Evolutionary conservation across 2,329 filamentous ascomycete genomes (phyloP).

Genomic region (Colletotrichum cereale): DNA sequence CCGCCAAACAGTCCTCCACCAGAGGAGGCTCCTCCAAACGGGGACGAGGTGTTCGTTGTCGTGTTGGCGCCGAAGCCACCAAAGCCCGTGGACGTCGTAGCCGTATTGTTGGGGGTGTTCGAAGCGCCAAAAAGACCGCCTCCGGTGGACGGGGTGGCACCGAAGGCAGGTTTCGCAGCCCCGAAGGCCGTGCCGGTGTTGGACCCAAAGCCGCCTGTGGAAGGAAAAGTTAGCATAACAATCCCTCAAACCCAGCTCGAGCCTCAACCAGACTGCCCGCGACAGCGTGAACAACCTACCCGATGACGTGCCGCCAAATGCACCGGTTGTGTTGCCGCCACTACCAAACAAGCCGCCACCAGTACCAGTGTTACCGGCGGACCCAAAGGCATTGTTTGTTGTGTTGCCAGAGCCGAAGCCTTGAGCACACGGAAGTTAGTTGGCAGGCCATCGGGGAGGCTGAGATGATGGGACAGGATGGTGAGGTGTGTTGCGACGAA

Average conservation of each 20-base stretch:
- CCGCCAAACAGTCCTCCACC: conserved; percentile 62
- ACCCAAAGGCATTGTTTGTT: conserved; percentile 60
- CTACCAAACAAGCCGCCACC: conserved; percentile 49
- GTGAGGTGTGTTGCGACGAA: background rate
- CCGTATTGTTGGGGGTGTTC: conserved; percentile 50
- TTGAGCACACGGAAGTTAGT: conserved; percentile 41
- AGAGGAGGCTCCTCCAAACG: conserved; percentile 53
- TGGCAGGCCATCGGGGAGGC: conserved; percentile 26
- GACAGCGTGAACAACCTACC: conserved; percentile 16
- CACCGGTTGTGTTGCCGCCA: conserved; percentile 26
- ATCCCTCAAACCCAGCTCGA: background rate
- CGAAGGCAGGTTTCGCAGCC: conserved; percentile 45
- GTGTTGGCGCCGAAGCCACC: conserved; percentile 57
- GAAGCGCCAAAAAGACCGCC: conserved; percentile 62
- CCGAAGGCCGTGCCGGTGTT: conserved; percentile 54
- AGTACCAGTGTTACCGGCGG: conserved; percentile 46
- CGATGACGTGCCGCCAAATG: conserved; percentile 34
- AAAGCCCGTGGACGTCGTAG: conserved; percentile 51
- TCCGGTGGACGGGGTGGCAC: conserved; percentile 46
- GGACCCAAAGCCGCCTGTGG: conserved; percentile 49
- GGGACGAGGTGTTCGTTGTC: conserved; percentile 48
- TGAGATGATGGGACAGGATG: background rate
- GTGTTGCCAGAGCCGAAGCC: conserved; percentile 55
- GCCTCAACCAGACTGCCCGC: background rate
- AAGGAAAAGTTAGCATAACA: conserved; percentile 2